Evolutionary conservation across 2,329 filamentous ascomycete genomes (phyloP).

Genomic region (Paecilomyces dactylethromorphus): DNA sequence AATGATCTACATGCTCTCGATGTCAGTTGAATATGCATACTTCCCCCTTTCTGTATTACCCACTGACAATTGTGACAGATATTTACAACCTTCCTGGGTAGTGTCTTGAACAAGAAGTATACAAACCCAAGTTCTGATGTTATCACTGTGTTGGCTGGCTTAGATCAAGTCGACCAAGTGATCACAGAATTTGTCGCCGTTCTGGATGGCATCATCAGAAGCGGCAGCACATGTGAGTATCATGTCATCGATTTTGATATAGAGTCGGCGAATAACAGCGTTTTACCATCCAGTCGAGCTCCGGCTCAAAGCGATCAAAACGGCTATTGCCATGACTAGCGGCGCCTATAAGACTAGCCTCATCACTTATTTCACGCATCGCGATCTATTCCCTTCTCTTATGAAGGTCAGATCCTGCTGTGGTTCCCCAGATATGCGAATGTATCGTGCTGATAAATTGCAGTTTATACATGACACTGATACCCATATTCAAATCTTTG

Average conservation of each 20-base stretch:
- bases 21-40: slow-evolving; percentile 43
- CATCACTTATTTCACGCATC: slow-evolving; percentile 88
- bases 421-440: not conserved
- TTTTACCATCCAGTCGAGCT: slow-evolving; percentile 54
- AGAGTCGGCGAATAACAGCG: not conserved
- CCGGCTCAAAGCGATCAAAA: slow-evolving; percentile 71
- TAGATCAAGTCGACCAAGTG: slow-evolving; percentile 78
- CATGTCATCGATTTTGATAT: not conserved
- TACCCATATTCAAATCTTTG: slow-evolving; percentile 54
- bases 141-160: slow-evolving; percentile 79
- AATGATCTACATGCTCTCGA: slow-evolving; percentile 76
- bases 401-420: slow-evolving; percentile 66
- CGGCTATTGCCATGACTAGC: slow-evolving; percentile 75
- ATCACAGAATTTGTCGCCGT: slow-evolving; percentile 83
- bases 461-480: slow-evolving; percentile 78
- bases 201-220: slow-evolving; percentile 76
- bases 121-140: slow-evolving; percentile 93
- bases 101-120: slow-evolving; percentile 80
- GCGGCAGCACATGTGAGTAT: slow-evolving; percentile 60
- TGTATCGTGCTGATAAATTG: slow-evolving; percentile 6
- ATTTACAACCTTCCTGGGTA: slow-evolving; percentile 77
- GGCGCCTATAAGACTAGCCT: slow-evolving; percentile 95
- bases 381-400: slow-evolving; percentile 86
- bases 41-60: slow-evolving; percentile 27
- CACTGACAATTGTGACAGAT: slow-evolving; percentile 54